Conservation (phyloP, 108 stramenopile species). For the Fistulifera pelliculosa region DNA sequence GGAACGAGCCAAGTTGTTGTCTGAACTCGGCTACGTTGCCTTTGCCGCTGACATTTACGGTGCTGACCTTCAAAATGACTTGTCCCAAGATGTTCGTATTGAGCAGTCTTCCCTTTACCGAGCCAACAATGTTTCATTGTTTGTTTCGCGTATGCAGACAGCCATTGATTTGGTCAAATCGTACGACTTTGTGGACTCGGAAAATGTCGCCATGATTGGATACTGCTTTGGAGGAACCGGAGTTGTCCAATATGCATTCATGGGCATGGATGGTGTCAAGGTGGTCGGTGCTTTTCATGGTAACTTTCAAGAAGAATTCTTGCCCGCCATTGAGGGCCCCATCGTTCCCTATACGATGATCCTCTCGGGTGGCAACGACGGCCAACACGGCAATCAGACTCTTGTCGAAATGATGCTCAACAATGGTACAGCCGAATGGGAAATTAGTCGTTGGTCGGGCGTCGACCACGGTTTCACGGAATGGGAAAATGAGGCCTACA, state of each 20-base stretch:
- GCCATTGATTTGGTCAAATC: constrained; percentile 23
- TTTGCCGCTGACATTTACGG: constrained; percentile 39
- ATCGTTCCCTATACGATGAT: constrained; percentile 23
- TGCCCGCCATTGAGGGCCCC: constrained; percentile 8
- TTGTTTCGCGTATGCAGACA: constrained; percentile 26
- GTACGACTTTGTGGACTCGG: constrained; percentile 15
- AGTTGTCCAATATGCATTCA: constrained; percentile 23
- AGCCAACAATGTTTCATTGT: constrained; percentile 19
- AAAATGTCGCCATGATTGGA: constrained; percentile 16
- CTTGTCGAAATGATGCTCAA: constrained; percentile 26
- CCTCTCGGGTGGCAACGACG: constrained; percentile 30
- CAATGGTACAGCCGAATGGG: constrained; percentile 24
- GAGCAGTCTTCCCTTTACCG: constrained; percentile 14
- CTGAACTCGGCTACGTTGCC: constrained; percentile 24
- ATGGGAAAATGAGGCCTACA: constrained; percentile 1
- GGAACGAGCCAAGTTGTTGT: constrained; percentile 27
- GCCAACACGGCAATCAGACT: constrained; percentile 24
- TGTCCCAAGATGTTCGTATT: constrained; percentile 5
- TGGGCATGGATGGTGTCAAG: constrained; percentile 16
- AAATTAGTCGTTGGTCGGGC: constrained; percentile 33
- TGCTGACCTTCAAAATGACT: constrained; percentile 13
- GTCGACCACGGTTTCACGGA: constrained; percentile 1
- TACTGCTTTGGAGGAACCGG: constrained; percentile 10
- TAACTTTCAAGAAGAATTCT: constrained; percentile 9
- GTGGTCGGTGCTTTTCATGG: constrained; percentile 35